Conservation (phyloP, 305 asterid genomes). For the Solanum chacoense region DNA sequence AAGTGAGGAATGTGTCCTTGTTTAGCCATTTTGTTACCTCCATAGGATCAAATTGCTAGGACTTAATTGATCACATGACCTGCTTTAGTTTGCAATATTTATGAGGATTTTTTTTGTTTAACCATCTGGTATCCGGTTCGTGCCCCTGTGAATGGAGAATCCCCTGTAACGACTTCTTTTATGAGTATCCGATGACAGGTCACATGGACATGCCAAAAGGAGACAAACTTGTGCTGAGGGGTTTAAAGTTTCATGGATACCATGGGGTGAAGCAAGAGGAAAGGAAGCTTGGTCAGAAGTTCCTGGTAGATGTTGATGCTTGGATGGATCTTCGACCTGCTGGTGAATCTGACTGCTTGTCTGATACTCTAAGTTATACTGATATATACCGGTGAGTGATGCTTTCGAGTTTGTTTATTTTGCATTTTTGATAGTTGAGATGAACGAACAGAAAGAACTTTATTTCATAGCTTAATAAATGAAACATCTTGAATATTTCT, state of each 20-base stretch:
- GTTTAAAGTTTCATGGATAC: slow-evolving; percentile 79
- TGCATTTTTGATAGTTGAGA: not conserved
- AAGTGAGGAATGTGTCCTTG: not conserved
- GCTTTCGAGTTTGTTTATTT: not conserved
- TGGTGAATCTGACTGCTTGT: slow-evolving; percentile 50
- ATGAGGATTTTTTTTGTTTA: not conserved
- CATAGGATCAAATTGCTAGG: not conserved
- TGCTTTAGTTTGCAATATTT: not conserved
- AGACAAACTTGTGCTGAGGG: slow-evolving; percentile 90
- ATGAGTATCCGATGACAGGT: slow-evolving; percentile 8
- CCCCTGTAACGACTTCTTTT: not conserved
- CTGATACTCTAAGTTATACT: slow-evolving; percentile 75
- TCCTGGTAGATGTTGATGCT: slow-evolving; percentile 76
- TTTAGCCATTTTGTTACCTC: not conserved
- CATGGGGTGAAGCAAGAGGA: slow-evolving; percentile 92
- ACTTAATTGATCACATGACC: not conserved
- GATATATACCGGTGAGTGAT: slow-evolving; percentile 58
- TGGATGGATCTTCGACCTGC: slow-evolving; percentile 89
- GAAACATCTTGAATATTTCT: not conserved
- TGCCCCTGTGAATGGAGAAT: not conserved
- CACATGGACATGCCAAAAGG: slow-evolving; percentile 30
- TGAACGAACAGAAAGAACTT: not conserved
- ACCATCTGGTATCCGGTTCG: not conserved
- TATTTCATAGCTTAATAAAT: not conserved
- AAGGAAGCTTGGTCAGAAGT: slow-evolving; percentile 72